These are phyloP conservation scores for Globisporangium spinosum DNA, from an alignment of 352 stramenopile genomes.

Conservation along the genomic window DNA sequence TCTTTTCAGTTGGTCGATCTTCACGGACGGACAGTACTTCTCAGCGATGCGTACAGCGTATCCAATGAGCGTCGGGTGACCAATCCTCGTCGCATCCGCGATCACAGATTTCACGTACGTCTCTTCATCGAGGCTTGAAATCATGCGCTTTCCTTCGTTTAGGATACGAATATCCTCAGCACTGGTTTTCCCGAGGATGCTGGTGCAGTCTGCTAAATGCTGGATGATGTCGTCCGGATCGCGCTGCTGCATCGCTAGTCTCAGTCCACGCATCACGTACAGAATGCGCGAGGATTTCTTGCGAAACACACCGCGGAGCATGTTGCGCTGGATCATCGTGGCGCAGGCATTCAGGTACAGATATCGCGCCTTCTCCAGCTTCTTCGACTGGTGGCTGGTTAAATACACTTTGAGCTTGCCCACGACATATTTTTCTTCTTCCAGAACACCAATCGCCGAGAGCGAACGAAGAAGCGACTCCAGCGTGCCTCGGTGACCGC, in stretches of 20 bases:
- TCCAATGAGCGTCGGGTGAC: constrained; percentile 54
- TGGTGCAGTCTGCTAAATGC: constrained; percentile 46
- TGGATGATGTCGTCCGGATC: constrained; percentile 64
- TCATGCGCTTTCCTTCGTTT: constrained; percentile 41
- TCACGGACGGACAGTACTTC: constrained; percentile 57
- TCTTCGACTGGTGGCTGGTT: constrained; percentile 78
- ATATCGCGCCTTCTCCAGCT: constrained; percentile 71
- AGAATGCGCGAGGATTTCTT: constrained; percentile 60
- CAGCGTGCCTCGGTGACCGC: constrained; percentile 66
- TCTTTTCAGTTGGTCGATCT: constrained; percentile 43
- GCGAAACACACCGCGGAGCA: constrained; percentile 64
- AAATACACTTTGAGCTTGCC: constrained; percentile 71
- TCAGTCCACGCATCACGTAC: constrained; percentile 52
- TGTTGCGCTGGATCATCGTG: constrained; percentile 82
- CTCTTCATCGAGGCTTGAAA: constrained; percentile 67
- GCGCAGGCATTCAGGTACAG: constrained; percentile 78
- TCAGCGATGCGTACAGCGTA: constrained; percentile 59
- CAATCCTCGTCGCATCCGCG: constrained; percentile 49
- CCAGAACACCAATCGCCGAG: constrained; percentile 75
- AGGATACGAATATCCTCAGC: constrained; percentile 64
- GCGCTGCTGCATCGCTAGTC: constrained; percentile 46
- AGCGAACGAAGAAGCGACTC: constrained; percentile 71
- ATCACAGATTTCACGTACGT: constrained; percentile 75
- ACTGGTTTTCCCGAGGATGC: constrained; percentile 50
- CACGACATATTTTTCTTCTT: constrained; percentile 77